These are phyloP conservation scores for Gossypium raimondii DNA, from an alignment of 345 rosid species.

Conservation along the genomic window DNA sequence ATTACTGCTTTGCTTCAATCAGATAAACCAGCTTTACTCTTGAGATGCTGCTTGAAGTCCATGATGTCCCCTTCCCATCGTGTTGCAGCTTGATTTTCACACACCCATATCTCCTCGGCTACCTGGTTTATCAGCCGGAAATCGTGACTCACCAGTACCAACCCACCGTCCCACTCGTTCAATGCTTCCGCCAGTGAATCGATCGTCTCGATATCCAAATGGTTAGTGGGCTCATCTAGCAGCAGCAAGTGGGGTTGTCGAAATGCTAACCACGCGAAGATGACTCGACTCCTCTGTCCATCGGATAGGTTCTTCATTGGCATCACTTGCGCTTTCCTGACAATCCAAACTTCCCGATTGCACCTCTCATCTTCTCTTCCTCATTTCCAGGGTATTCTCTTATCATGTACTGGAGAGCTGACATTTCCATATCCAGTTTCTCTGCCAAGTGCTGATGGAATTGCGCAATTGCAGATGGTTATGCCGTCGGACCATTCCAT, in stretches of 20 bases:
- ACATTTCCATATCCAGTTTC: constrained; percentile 76
- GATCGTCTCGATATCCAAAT: constrained; percentile 93
- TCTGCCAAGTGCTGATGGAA: constrained; percentile 95
- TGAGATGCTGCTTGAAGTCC: constrained; percentile 78
- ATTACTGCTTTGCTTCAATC: constrained; percentile 26
- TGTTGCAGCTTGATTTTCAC: constrained; percentile 64
- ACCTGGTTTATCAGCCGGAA: constrained; percentile 91
- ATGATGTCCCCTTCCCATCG: constrained; percentile 82
- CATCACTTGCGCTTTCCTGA: constrained; percentile 96
- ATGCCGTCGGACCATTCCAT: constrained; percentile 98
- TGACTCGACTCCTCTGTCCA: constrained; percentile 93
- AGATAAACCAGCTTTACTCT: constrained; percentile 64
- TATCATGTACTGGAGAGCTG: constrained; percentile 87
- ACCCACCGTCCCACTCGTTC: constrained; percentile 85
- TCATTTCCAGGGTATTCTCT: constrained; percentile 86
- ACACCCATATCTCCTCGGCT: constrained; percentile 85
- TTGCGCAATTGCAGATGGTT: constrained; percentile 92
- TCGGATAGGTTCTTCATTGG: constrained; percentile 96
- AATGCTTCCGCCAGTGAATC: constrained; percentile 88
- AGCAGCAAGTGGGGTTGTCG: constrained; percentile 94
- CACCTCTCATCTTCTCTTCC: constrained; percentile 95
- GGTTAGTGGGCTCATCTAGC: constrained; percentile 95
- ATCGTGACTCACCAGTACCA: constrained; percentile 87
- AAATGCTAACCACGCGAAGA: constrained; percentile 92
- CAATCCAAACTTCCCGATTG: constrained; percentile 83